These are phyloP conservation scores for Oidiodendron maius DNA, from an alignment of 495 filamentous ascomycete genomes.

Conservation along the genomic window DNA sequence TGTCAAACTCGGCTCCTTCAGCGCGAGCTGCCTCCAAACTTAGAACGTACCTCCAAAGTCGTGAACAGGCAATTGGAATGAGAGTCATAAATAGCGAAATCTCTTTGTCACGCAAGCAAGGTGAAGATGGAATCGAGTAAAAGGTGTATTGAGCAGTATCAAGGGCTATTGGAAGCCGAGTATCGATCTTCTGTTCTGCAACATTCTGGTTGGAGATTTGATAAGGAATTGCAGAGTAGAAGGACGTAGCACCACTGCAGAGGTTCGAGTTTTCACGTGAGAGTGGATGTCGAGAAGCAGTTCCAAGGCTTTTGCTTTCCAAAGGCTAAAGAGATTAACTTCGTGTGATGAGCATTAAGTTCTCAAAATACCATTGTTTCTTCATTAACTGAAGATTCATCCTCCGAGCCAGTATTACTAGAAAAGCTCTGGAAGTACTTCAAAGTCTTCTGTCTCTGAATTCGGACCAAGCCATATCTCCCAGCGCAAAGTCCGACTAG, in stretches of 20 bases:
- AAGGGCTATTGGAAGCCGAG: too few species aligned
- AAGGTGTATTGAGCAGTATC: too few species aligned
- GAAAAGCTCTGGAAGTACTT: neutral
- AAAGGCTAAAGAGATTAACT: neutral
- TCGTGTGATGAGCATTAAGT: too few species aligned
- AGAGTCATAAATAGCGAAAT: neutral
- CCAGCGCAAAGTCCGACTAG: constrained; percentile 6
- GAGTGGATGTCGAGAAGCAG: constrained; percentile 1
- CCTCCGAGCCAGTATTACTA: neutral
- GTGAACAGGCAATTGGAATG: neutral
- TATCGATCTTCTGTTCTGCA: too few species aligned
- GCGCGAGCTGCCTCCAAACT: neutral
- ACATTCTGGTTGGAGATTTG: too few species aligned
- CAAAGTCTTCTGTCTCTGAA: constrained; percentile 5
- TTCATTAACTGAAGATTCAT: too few species aligned
- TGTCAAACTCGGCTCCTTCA: too few species aligned
- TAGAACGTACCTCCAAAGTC: neutral
- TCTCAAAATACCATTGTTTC: too few species aligned
- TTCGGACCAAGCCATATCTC: neutral
- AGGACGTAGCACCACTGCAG: neutral
- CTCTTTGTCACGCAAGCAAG: neutral
- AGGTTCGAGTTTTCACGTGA: neutral
- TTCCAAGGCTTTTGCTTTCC: constrained; percentile 1
- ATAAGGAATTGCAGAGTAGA: neutral
- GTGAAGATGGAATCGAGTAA: neutral